phyloP scores from a whole-genome alignment of 164 flowering plant species.

The Chimonanthus salicifolius region DNA sequence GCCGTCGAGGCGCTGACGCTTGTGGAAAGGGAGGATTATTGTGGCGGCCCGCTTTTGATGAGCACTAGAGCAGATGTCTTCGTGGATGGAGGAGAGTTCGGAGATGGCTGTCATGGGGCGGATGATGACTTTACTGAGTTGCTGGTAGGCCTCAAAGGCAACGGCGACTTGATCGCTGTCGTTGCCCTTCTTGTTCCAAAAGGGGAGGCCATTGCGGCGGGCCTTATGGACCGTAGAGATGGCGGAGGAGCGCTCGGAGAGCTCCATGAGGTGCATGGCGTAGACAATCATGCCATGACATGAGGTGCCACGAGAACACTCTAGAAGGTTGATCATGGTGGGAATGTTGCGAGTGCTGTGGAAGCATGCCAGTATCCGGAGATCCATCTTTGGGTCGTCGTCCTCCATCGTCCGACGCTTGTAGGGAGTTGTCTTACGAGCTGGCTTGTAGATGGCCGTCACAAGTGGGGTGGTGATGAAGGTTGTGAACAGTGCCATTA shows the following conservation, averaged over 20 bases:
- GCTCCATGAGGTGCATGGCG: too few relatives aligned
- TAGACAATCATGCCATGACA: constrained; percentile 31
- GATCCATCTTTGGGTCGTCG: constrained; percentile 17
- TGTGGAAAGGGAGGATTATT: constrained; percentile 43
- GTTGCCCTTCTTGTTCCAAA: constrained; percentile 41
- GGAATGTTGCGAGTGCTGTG: constrained; percentile 45
- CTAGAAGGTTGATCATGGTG: constrained; percentile 50
- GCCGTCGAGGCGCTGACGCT: constrained; percentile 39
- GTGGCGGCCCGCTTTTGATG: constrained; percentile 32
- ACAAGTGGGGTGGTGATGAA: constrained; percentile 71
- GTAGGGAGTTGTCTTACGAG: constrained; percentile 15
- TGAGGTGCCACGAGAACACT: constrained; percentile 49
- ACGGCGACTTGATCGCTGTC: constrained; percentile 38
- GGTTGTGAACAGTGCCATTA: constrained; percentile 80
- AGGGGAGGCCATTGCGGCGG: constrained; percentile 15
- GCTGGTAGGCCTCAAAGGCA: constrained; percentile 56
- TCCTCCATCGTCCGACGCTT: constrained; percentile 20
- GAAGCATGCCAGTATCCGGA: constrained; percentile 57
- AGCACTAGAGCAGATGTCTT: constrained; percentile 44
- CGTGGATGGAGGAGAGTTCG: constrained; percentile 27
- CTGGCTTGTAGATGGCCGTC: constrained; percentile 45
- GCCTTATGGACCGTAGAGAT: constrained; percentile 70
- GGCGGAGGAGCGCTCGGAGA: constrained; percentile 30
- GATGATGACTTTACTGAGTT: constrained; percentile 47
- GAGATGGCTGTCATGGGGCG: constrained; percentile 58